Evolutionary conservation across 2,329 filamentous ascomycete genomes (phyloP), one percentile per base, ranked within the genome.

Genomic region (Botryosphaeria agaves): DNA sequence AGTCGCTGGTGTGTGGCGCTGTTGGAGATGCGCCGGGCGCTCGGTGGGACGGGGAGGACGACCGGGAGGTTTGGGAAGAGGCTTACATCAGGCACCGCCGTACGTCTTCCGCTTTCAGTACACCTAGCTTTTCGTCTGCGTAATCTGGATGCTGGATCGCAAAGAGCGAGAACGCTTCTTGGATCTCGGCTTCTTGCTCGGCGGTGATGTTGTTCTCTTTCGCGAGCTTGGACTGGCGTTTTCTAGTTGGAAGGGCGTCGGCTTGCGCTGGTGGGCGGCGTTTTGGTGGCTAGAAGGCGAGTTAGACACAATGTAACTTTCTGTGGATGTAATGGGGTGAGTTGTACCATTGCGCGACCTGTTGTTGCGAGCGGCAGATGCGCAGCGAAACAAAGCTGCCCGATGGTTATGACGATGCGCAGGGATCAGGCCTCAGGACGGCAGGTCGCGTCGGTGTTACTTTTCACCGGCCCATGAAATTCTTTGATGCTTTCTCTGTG

Each of bases 101-200:
- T 38, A 64, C 53, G 36, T 65, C 60, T 30, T 56, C 49, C 5
- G 45, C 48, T 9, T 49, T 46, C 28, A 62, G 43, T 1, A 57
- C 53, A 12, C 53, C 55, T 31, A 56, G 51, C 46, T 82, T 81
- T 43, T 85, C 76, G 30, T 76, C 71, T 14, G 73, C 65, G 52
- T 49, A 71, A 20, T 75, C 71, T n/a, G 52, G 47, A 28, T 55
- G 49, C 8, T 45, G 40, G 6, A 53, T 39, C 29, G 53, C 61
- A 51, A 95, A 98, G 5, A 95, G 66, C 14, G 69, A 64, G 53
- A 89, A 95, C 9, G 85, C 85, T 53, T 94, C 85, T 45, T 72
- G 75, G 48, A 98, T 93, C 57, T 94, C 84, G 41, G 69, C 67
- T 57, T 95, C 87, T 56, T 94, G 78, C 39, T 77, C 72, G 24